These are phyloP conservation scores for Hirsutella rhossiliensis DNA, from an alignment of 2,329 filamentous ascomycete species.

Conservation along the genomic window DNA sequence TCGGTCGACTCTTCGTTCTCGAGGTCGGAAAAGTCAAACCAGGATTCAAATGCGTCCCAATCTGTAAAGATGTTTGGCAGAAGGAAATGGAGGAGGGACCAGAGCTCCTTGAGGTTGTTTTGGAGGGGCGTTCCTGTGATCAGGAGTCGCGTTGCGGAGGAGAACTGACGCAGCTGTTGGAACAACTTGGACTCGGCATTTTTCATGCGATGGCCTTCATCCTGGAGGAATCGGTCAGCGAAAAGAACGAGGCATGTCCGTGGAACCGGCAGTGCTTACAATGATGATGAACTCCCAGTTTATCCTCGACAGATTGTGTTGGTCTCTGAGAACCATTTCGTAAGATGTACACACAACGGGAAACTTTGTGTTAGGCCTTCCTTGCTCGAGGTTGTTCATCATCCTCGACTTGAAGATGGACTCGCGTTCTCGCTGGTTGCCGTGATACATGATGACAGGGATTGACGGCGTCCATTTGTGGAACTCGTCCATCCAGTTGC, in stretches of 20 bases:
- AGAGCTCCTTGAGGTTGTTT: slow-evolving; percentile 89
- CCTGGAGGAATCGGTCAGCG: slow-evolving; percentile 30
- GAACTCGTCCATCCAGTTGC: slow-evolving; percentile 95
- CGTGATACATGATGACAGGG: slow-evolving; percentile 84
- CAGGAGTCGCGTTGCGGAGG: slow-evolving; percentile 78
- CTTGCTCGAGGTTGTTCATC: slow-evolving; percentile 52
- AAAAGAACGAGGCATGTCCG: accelerated
- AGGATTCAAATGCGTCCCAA: slow-evolving; percentile 82
- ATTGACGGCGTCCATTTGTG: slow-evolving; percentile 80
- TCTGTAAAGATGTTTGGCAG: slow-evolving; percentile 89
- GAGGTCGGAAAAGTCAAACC: slow-evolving; percentile 94
- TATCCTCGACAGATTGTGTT: slow-evolving; percentile 67
- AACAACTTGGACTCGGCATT: slow-evolving; percentile 92
- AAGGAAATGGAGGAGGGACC: slow-evolving; percentile 89
- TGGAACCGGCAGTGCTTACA: slow-evolving; percentile 29
- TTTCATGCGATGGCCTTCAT: slow-evolving; percentile 95
- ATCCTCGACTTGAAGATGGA: slow-evolving; percentile 63
- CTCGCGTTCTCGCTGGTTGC: slow-evolving; percentile 64
- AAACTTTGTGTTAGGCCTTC: slow-evolving; percentile 53
- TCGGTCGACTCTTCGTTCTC: slow-evolving; percentile 71
- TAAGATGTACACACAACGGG: slow-evolving; percentile 92
- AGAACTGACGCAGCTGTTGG: slow-evolving; percentile 75
- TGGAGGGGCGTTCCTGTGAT: slow-evolving; percentile 94
- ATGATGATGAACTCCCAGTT: slow-evolving; percentile 98
- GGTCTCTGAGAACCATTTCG: slow-evolving; percentile 89